Percentiles rank a stretch among this genome's conserved stretches.
phyloP scores from a whole-genome alignment of 73 alveolate genomes.

The Tetrahymena thermophila region DNA sequence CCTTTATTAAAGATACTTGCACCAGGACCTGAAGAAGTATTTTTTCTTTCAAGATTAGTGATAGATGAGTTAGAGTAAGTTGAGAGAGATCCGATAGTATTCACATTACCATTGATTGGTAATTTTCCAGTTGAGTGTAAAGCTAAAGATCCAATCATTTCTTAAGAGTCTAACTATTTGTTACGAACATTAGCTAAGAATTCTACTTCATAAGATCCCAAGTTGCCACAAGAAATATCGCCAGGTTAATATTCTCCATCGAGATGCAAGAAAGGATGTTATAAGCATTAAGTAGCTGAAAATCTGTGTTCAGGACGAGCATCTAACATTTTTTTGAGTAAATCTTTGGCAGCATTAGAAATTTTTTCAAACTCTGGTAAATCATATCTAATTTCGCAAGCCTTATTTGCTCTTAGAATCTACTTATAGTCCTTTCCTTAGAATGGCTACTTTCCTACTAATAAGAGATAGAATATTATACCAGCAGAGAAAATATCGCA shows the following conservation, averaged over 20 bases:
- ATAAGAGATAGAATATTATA: conserved; percentile 6
- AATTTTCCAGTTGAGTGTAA: conserved; percentile 23
- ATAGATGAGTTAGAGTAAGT: conserved; percentile 27
- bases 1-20: not conserved
- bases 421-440: not conserved
- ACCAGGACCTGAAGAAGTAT: not conserved
- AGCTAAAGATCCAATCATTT: conserved; percentile 24
- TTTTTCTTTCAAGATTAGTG: conserved; percentile 12
- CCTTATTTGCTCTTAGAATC: not conserved
- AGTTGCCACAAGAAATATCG: not conserved
- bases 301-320: conserved; percentile 6
- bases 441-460: conserved; percentile 23
- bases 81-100: conserved; percentile 32
- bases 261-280: conserved; percentile 16
- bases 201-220: conserved; percentile 33
- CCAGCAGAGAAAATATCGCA: conserved; percentile 41
- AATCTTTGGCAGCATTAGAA: not conserved
- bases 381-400: not conserved
- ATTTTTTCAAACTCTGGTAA: conserved; percentile 11
- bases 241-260: conserved; percentile 10
- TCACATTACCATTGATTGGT: conserved; percentile 30
- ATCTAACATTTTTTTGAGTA: conserved; percentile 19
- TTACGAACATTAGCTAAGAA: conserved; percentile 7
- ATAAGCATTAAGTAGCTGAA: conserved; percentile 23
- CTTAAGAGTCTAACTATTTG: conserved; percentile 11